These are phyloP conservation scores for Jatropha curcas DNA, from an alignment of 345 rosid species.

Conservation along the genomic window DNA sequence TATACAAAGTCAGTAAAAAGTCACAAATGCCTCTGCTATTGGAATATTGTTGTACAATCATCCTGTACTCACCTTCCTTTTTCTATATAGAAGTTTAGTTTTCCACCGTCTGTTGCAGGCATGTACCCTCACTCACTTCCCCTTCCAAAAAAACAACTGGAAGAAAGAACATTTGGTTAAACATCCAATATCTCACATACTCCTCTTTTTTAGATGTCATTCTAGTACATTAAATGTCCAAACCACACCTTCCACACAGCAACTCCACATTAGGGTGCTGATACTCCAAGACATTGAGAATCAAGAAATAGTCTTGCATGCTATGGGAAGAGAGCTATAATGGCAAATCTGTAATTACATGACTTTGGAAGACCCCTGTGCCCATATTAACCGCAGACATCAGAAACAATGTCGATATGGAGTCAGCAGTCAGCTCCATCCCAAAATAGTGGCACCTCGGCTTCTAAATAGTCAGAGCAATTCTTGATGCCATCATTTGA, in stretches of 20 bases:
- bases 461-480: neutral
- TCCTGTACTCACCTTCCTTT: constrained; percentile 18
- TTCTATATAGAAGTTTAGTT: constrained; percentile 27
- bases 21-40: constrained; percentile 25
- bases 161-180: constrained; percentile 13
- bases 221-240: constrained; percentile 9
- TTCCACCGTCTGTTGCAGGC: constrained; percentile 7
- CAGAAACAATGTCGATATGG: neutral
- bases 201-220: neutral
- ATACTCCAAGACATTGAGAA: neutral
- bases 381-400: neutral
- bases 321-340: constrained; percentile 1
- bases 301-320: neutral
- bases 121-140: constrained; percentile 8
- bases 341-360: neutral
- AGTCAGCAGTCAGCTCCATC: neutral
- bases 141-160: neutral
- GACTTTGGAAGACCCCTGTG: neutral
- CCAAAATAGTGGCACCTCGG: neutral
- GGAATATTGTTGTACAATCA: constrained; percentile 13
- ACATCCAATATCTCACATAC: constrained; percentile 11
- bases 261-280: neutral
- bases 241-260: constrained; percentile 6
- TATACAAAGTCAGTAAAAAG: constrained; percentile 26
- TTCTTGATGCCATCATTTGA: constrained; percentile 15